These are phyloP conservation scores for Aureobasidium namibiae DNA, from an alignment of 2,329 filamentous ascomycete species.

Conservation along the genomic window DNA sequence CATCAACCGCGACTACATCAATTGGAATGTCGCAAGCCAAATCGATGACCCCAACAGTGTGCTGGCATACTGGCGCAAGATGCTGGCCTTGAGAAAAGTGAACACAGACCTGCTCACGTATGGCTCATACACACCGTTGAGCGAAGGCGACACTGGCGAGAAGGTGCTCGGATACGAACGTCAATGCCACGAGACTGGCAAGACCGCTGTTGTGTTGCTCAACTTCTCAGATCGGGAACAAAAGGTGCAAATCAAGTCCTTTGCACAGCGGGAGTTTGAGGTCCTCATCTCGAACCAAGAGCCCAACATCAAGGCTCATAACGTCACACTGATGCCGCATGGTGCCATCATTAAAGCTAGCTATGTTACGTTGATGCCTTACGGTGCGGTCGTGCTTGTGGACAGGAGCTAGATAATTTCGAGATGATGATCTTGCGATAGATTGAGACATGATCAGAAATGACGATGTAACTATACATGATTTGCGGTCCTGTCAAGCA, in stretches of 20 bases:
- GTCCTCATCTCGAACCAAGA: conserved; percentile 18
- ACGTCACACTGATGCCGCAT: conserved; percentile 14
- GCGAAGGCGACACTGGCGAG: conserved; percentile 16
- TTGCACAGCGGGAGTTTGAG: conserved; percentile 12
- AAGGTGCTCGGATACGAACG: conserved; percentile 22
- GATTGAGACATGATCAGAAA: background rate
- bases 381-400: conserved; percentile 14
- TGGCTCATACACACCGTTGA: conserved; percentile 17
- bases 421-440: background rate
- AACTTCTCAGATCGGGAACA: conserved; percentile 35
- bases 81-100: conserved; percentile 18
- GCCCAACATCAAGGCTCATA: conserved; percentile 4
- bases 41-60: conserved; percentile 39
- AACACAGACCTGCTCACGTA: conserved; percentile 20
- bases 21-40: conserved; percentile 53
- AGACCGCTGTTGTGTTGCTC: conserved; percentile 22
- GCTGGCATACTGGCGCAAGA: conserved; percentile 50
- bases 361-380: conserved; percentile 14
- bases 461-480: too few relatives aligned
- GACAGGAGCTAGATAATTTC: background rate
- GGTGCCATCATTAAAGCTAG: conserved; percentile 16
- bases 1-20: conserved; percentile 51
- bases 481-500: too few relatives aligned
- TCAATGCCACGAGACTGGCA: conserved; percentile 26
- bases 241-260: conserved; percentile 9